Evolutionary conservation across 805 yeast genomes (phyloP).

Genomic region (Spathaspora boniae): DNA sequence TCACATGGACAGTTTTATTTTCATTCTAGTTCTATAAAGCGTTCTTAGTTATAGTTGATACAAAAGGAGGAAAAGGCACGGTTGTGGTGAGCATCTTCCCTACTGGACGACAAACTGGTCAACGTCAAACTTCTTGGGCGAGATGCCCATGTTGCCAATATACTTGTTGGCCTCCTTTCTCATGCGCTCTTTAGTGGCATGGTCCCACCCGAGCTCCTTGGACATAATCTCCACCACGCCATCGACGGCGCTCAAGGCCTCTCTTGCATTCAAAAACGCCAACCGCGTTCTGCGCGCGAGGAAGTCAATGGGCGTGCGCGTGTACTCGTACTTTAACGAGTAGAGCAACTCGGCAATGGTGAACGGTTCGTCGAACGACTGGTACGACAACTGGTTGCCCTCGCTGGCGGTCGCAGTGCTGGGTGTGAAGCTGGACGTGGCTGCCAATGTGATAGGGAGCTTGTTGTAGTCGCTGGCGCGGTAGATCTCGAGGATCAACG

Average conservation of each 20-base stretch:
- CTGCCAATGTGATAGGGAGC: conserved; percentile 63
- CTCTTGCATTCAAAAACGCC: conserved; percentile 85
- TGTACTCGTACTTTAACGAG: conserved; percentile 77
- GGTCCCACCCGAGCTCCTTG: conserved; percentile 71
- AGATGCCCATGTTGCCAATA: conserved; percentile 60
- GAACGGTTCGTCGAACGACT: conserved; percentile 72
- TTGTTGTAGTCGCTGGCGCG: conserved; percentile 50
- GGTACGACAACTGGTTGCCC: conserved; percentile 40
- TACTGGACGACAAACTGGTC: conserved; percentile 22
- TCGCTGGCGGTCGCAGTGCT: conserved; percentile 20
- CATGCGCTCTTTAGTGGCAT: conserved; percentile 52
- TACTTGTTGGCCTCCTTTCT: conserved; percentile 49
- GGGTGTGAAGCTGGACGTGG: conserved; percentile 27
- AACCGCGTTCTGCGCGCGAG: conserved; percentile 90
- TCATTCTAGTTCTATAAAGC: no score
- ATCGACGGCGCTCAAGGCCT: conserved; percentile 76
- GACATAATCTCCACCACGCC: conserved; percentile 85
- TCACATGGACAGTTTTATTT: no score
- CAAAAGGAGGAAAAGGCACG: no score
- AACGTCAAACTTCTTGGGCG: conserved; percentile 22
- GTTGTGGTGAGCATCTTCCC: no score
- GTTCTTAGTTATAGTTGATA: no score
- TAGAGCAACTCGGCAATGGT: conserved; percentile 88
- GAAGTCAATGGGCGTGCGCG: conserved; percentile 85
- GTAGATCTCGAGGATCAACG: conserved; percentile 62